Base-by-base conservation (phyloP, 495 filamentous ascomycete species). In the Lophiostoma macrostomum region DNA sequence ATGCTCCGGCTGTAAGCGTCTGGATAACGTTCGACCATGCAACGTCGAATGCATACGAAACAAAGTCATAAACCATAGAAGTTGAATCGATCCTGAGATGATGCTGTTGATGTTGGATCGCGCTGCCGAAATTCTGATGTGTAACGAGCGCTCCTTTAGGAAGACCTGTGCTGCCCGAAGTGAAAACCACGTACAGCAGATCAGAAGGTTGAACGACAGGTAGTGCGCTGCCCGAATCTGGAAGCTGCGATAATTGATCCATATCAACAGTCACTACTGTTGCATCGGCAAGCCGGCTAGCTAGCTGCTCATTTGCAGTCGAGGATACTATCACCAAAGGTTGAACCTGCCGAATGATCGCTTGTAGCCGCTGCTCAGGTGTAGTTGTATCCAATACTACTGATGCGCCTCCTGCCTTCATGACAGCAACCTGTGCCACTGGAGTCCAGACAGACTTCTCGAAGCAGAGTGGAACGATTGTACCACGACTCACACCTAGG, bases 341-440 rank as follows among this genome's bases (percentile, higher is more conserved):
- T 6, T 18, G 7, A 38, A 16, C 35, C 35, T 38, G 35, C 35
- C 6, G 6, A 16, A 38, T 10, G 6, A 38, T 34, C 19, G 10
- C 6, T 14, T 18, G 8, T 13, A 29, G 20, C 10, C 49, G 42
- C 2, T 12, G 20, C 22, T 29, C 19, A 1, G 50, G 50, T 5
- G 35, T 39, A 11, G 11, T 12, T 3, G 50, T 6, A 27, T 54
- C 50, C 16, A 46, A 10, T 1, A 19, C 3, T 5, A 23, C 28
- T 14, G 24, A 54, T 4, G 50, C 50, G 2, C 28, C 50, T 35
- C 50, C 50, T 28, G 50, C 40, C 23, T 54, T 54, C 25, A 54
- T 35, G 5, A 54, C 40, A 6, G 12, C 50, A 13, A 54, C n/a
- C 28, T 46, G 34, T 1, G 50, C 50, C 7, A 54, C 41, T 14